phyloP scores from a whole-genome alignment of 2,329 filamentous ascomycete genomes.

The Chaetomium olivaceum region DNA sequence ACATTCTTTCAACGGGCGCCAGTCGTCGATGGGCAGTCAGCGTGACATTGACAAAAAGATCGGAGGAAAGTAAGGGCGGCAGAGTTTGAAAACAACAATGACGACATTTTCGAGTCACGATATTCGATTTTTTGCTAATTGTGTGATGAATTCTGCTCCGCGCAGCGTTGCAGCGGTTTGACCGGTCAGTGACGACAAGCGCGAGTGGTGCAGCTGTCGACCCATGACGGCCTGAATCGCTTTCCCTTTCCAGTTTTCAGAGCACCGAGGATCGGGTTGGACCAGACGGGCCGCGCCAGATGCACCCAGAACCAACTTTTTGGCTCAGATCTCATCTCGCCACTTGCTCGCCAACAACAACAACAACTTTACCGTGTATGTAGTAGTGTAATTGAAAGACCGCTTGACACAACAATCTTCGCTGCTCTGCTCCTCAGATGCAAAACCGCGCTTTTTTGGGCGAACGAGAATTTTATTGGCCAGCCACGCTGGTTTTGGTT shows the following conservation, averaged over 20 bases:
- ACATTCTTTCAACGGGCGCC: neutral
- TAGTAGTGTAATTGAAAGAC: neutral
- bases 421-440: neutral
- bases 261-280: neutral
- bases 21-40: neutral
- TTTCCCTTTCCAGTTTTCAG: neutral
- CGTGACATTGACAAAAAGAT: neutral
- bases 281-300: neutral
- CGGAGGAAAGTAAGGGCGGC: neutral
- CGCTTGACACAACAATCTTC: no score
- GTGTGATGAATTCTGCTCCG: neutral
- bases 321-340: neutral
- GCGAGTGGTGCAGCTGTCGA: neutral
- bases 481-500: neutral
- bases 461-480: no score
- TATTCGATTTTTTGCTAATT: neutral
- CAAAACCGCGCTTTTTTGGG: neutral
- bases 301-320: neutral
- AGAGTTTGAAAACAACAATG: neutral
- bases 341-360: neutral
- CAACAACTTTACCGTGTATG: neutral
- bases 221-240: neutral
- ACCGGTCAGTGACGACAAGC: neutral
- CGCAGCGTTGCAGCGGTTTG: neutral
- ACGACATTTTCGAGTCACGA: conserved; percentile 9